Conservation (phyloP, 352 stramenopile genomes). For the Globisporangium carolinianum region DNA sequence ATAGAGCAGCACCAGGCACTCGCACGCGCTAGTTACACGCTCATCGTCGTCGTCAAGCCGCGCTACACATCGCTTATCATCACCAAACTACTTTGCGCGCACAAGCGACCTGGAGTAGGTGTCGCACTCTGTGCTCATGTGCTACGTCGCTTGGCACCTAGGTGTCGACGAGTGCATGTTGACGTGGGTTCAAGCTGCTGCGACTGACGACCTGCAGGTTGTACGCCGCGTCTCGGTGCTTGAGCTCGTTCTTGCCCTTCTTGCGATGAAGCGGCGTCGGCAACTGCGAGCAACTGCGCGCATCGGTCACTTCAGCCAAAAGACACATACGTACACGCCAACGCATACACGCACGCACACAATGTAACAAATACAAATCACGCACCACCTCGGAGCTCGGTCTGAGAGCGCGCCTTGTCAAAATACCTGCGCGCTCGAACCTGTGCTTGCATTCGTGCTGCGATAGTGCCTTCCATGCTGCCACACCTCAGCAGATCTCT, state of each 20-base stretch:
- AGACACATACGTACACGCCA: too few relatives aligned
- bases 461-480: conserved; percentile 40
- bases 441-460: conserved; percentile 35
- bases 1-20: too few relatives aligned
- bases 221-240: conserved; percentile 53
- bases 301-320: neutral
- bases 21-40: too few relatives aligned
- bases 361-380: neutral
- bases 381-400: conserved; percentile 17
- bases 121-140: too few relatives aligned
- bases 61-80: too few relatives aligned
- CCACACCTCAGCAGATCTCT: conserved; percentile 40
- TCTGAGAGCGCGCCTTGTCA: conserved; percentile 43
- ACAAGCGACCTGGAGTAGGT: too few relatives aligned
- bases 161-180: too few relatives aligned
- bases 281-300: neutral
- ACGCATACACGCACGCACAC: too few relatives aligned
- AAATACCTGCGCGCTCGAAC: conserved; percentile 40
- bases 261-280: conserved; percentile 20
- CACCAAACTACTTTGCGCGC: too few relatives aligned
- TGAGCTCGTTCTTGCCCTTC: conserved; percentile 34
- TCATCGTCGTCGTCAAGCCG: too few relatives aligned
- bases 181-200: too few relatives aligned
- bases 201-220: conserved; percentile 1
- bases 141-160: too few relatives aligned